Evolutionary conservation across 768 basidiomycete species (phyloP).

Genomic region (Mrakia blollopis): DNA sequence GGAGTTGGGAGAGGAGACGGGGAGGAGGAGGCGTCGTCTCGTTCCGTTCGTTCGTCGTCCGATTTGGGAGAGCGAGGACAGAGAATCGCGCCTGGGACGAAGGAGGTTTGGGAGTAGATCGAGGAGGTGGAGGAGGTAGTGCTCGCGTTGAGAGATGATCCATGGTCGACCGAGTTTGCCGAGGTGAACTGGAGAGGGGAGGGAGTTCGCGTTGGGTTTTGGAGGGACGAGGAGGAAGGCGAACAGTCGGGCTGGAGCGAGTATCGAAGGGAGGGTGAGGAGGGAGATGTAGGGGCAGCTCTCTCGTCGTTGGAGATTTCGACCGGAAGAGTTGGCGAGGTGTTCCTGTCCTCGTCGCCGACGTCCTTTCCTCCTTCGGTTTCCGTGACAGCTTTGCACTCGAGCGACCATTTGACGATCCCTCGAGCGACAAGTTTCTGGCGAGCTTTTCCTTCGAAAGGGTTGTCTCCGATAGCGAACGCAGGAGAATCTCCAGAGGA

Average conservation of each 20-base stretch:
- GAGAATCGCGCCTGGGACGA: neutral
- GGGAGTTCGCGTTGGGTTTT: neutral
- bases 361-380: neutral
- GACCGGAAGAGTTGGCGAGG: no score
- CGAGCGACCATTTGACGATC: neutral
- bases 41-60: neutral
- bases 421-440: neutral
- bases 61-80: neutral
- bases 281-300: neutral
- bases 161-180: neutral
- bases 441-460: neutral
- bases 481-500: neutral
- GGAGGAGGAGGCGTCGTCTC: neutral
- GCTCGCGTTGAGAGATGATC: neutral
- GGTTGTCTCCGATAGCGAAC: neutral
- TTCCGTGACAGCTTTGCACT: no score
- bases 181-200: conserved; percentile 1
- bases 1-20: neutral
- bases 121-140: neutral
- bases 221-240: no score
- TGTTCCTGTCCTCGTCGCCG: no score
- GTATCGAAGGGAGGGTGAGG: neutral
- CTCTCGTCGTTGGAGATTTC: no score
- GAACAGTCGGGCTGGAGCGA: neutral
- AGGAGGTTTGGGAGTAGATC: neutral